A percentile compares a stretch with the other conserved stretches of the same genome.
Evolutionary conservation across 495 filamentous ascomycete species (phyloP).

Genomic region (Penicillium bovifimosum): DNA sequence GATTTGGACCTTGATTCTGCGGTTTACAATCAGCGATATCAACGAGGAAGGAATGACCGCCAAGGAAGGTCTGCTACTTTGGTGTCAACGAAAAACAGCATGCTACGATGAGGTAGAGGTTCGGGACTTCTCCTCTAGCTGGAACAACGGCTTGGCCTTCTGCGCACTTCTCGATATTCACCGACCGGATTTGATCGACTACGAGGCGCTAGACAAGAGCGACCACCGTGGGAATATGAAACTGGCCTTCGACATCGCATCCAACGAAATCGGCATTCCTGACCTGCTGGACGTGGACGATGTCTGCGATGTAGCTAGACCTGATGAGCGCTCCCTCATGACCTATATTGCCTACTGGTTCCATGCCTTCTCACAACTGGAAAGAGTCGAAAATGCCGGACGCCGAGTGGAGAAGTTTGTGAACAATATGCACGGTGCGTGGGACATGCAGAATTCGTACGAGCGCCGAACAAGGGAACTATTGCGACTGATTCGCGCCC

Average conservation of each 20-base stretch:
- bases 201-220: slow-evolving; percentile 84
- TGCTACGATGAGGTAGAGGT: slow-evolving; percentile 97
- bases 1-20: slow-evolving; percentile 95
- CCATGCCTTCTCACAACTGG: slow-evolving; percentile 97
- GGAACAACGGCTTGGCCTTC: slow-evolving; percentile 96
- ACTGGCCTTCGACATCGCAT: slow-evolving; percentile 90
- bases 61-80: slow-evolving; percentile 89
- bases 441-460: slow-evolving; percentile 97
- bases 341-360: slow-evolving; percentile 99
- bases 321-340: slow-evolving; percentile 95
- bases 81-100: slow-evolving; percentile 98
- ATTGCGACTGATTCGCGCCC: slow-evolving; percentile 64
- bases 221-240: slow-evolving; percentile 98
- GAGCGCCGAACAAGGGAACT: slow-evolving; percentile 83
- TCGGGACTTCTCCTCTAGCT: slow-evolving; percentile 86
- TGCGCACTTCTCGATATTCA: slow-evolving; percentile 96
- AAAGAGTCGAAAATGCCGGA: slow-evolving; percentile 94
- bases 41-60: slow-evolving; percentile 97
- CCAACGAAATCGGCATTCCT: slow-evolving; percentile 94
- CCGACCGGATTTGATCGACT: slow-evolving; percentile 94
- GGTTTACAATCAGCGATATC: slow-evolving; percentile 98
- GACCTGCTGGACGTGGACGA: slow-evolving; percentile 95
- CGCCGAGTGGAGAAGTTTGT: slow-evolving; percentile 97
- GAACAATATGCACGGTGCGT: slow-evolving; percentile 97
- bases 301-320: slow-evolving; percentile 92